Evolutionary conservation across 768 basidiomycete genomes (phyloP), one percentile per base, ranked within the genome.

Genomic region (Mycena chlorophos): DNA sequence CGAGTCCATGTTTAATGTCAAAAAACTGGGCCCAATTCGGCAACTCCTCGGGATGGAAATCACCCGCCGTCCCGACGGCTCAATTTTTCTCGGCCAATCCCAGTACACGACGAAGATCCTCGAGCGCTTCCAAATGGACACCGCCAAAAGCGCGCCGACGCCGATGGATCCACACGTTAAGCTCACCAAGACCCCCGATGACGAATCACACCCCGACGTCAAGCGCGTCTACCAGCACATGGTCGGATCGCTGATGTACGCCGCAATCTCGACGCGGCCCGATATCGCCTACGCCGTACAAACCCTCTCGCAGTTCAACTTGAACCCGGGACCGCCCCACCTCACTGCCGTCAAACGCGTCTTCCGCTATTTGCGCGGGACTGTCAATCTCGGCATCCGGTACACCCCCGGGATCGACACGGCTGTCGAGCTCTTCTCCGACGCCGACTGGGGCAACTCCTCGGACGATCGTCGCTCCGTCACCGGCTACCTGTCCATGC

Each of bases 401-500:
- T 65, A 51, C 39, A 28, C 49, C 6, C 28, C 29, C 16, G 28
- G 54, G 5, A 43, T 38, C 23, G 30, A 46, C 8, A 37, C 47
- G 3, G 37, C 51, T 17, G 51, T 54, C 2, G 34, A 25, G 4
- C 27, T 52, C 12, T 60, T 53, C 49, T 39, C 54, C 2, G 70
- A 72, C 57, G 65, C 70, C 12, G 69, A 71, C 49, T 71, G 64
- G 63, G 71, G 45, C 0, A 62, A 59, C 4, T 51, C 65, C 43
- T 14, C 49, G 6, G 62, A 65, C 42, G 58, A 63, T 43, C 61
- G 67, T 16, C 30, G 58, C 19, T 71, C 70, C 10, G 64, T 68
- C 13, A 69, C 71, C 1, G 75, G 78, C 4, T 75, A 74, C 51
- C 56, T 66, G 0, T 73, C 71, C 55, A 47, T 65, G 4, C 46